Base-by-base conservation (phyloP, 495 filamentous ascomycete genomes). In the Penicillium odoratum region DNA sequence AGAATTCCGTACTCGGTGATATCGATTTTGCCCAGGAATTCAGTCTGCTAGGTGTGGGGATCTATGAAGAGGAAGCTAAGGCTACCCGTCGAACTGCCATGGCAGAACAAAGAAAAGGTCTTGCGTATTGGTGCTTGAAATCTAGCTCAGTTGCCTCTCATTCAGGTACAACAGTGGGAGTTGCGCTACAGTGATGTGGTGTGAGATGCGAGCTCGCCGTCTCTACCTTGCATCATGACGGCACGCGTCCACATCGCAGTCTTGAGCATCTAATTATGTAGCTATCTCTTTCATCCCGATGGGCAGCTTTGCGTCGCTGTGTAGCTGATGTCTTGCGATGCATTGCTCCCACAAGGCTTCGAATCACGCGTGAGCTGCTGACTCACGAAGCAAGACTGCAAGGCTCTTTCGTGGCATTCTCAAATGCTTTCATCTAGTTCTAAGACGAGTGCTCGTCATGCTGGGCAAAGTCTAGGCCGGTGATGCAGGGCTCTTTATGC, bases 1-100 rank as follows among this genome's bases (percentile, higher is more conserved):
- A 48, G 26, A 30, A 48, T 30, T 48, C 26, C 13, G 26, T 48
- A 48, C 45, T 48, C 11, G 21, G 45, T 48, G 26, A 30, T 48
- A 48, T 48, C 26, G 30, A 5, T 48, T 48, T 48, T 26, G n/a
- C 45, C 45, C 26, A 30, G 45, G 26, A 48, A 30, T 48, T 48
- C 45, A 48, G 8, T 48, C 45, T 48, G 21, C 3, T 48, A 7
- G 26, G 45, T 29, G 45, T 48, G 45, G 45, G 45, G 26, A 48
- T 48, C 45, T 48, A 48, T 15, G 45, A 48, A 48, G 45, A 48
- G 45, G 26, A 28, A 48, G 45, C 26, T 10, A 48, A 30, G 45
- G 45, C 45, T 48, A 30, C 45, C 45, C 45, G 45, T 48, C 45
- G 45, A 48, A 48, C 26, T 48, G 26, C 45, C 45, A 15, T 48